Evolutionary conservation across 2,329 filamentous ascomycete species (phyloP), one percentile per base, ranked within the genome.

Genomic region (Dactylellina leptospora): DNA sequence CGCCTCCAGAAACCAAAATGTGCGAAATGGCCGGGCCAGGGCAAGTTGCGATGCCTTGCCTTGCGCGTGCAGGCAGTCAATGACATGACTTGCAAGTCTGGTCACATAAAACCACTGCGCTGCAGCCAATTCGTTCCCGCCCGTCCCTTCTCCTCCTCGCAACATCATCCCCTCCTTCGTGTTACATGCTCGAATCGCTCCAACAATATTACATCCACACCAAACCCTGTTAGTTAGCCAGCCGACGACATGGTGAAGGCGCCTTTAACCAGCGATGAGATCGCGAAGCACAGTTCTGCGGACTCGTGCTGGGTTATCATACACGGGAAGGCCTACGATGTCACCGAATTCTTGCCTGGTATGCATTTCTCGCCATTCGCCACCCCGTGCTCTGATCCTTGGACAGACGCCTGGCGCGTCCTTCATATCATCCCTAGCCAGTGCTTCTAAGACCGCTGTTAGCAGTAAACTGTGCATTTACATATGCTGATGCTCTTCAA

Each of bases 321-420:
- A n/a, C 74, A 88, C 84, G 86, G 91, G 72, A 90, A 90, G 81
- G 91, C 88, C 64, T 96, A 96, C 82, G 92, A 96, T 83, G 91
- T 96, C 68, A 96, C 92, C 2, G 90, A 93, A 44, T 72, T 72
- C 30, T 50, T 72, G 16, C 48, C 55, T 16, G 60, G 38, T 62
- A 64, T 27, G 69, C 25, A 10, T 33, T 42, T 36, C 4, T 11
- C n/a, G 22, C 27, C 50, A 36, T 4, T 16, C 38, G 18, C 30
- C 13, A 33, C 30, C 30, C 30, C 6, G 30, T 6, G 13, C 30
- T 33, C n/a, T n/a, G n/a, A n/a, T n/a, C n/a, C n/a, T n/a, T n/a
- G n/a, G n/a, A n/a, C n/a, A n/a, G n/a, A n/a, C n/a, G n/a, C n/a
- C n/a, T n/a, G n/a, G n/a, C n/a, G n/a, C n/a, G n/a, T n/a, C n/a